Conservation (phyloP, 371 early-diverging fungal genomes). For the Haplosporangium sp. region DNA sequence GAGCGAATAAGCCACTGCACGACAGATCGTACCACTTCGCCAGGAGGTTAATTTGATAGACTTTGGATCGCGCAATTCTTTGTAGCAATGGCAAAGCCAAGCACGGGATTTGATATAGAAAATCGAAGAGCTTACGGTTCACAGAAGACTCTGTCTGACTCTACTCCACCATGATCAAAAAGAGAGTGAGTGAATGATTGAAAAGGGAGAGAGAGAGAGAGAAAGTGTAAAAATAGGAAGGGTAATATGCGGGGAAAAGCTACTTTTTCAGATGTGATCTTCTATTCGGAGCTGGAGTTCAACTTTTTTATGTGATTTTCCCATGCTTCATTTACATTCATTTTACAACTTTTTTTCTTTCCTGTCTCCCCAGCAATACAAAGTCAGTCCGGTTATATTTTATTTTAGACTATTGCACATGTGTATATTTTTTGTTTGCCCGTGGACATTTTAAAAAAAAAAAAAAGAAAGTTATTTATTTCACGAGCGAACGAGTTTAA, state of each 20-base stretch:
- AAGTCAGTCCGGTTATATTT: too few relatives aligned
- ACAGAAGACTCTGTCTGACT: too few relatives aligned
- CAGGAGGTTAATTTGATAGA: too few relatives aligned
- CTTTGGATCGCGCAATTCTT: too few relatives aligned
- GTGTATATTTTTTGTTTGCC: conserved; percentile 14
- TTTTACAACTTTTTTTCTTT: too few relatives aligned
- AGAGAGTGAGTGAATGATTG: too few relatives aligned
- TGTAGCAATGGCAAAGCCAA: too few relatives aligned
- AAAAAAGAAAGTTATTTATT: background rate
- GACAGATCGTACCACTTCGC: too few relatives aligned
- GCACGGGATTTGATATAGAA: too few relatives aligned
- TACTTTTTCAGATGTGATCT: background rate
- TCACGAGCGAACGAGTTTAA: background rate
- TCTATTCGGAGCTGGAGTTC: background rate
- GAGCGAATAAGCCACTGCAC: background rate
- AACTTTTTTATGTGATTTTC: background rate
- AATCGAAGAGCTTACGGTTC: too few relatives aligned
- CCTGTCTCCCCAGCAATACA: background rate
- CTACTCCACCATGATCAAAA: too few relatives aligned
- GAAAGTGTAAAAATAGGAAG: conserved; percentile 8
- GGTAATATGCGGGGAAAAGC: conserved; percentile 2
- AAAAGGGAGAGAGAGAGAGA: background rate
- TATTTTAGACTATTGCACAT: too few relatives aligned
- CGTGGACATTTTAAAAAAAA: conserved; percentile 24
- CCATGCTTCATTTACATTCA: background rate